Conservation (phyloP, 148 eudicot genomes). For the Dysphania ambrosioides region DNA sequence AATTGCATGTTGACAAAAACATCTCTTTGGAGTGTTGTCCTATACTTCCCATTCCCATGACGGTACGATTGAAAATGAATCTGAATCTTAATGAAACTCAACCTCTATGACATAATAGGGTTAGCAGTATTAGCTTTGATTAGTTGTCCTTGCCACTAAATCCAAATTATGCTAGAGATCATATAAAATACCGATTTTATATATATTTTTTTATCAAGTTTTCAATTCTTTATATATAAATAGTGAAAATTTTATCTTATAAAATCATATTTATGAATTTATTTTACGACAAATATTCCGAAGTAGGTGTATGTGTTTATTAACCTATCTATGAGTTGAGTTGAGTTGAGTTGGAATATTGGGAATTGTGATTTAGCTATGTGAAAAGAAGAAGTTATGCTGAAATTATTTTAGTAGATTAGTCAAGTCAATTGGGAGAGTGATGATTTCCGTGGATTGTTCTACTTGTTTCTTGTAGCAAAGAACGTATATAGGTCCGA, state of each 20-base stretch:
- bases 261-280: too few relatives aligned
- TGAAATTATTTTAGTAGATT: background rate
- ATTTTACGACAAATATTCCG: background rate
- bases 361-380: background rate
- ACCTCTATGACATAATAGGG: background rate
- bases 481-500: slow-evolving; percentile 9
- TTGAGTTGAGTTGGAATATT: too few relatives aligned
- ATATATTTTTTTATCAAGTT: background rate
- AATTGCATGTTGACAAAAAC: background rate
- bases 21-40: slow-evolving; percentile 1
- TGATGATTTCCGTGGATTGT: background rate
- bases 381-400: background rate
- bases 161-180: background rate
- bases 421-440: background rate
- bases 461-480: slow-evolving; percentile 21
- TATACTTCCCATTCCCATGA: slow-evolving; percentile 20
- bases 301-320: background rate
- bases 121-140: background rate
- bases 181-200: too few relatives aligned
- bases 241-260: too few relatives aligned
- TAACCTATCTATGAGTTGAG: background rate
- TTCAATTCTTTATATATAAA: background rate
- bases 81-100: slow-evolving; percentile 1
- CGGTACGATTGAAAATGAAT: slow-evolving; percentile 12
- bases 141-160: slow-evolving; percentile 3